Conservation (phyloP, 352 stramenopile species). For the Globisporangium middletonii region DNA sequence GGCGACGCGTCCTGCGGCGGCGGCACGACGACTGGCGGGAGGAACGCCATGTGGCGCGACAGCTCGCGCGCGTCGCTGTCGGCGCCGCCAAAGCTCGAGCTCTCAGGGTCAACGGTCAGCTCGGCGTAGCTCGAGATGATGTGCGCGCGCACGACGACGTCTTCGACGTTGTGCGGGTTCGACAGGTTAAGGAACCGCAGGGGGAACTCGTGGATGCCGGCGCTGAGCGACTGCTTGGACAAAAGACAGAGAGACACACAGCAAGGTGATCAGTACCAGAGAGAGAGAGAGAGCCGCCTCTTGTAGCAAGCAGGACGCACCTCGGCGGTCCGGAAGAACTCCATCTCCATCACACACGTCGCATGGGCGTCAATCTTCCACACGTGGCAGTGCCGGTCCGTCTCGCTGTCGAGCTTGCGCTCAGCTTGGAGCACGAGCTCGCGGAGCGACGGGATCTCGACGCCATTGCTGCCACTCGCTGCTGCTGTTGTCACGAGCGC, state of each 20-base stretch:
- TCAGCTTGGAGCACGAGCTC: slow-evolving; percentile 37
- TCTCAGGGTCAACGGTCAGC: slow-evolving; percentile 72
- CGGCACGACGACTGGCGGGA: slow-evolving; percentile 70
- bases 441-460: slow-evolving; percentile 29
- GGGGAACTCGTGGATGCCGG: slow-evolving; percentile 53
- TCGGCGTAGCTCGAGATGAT: slow-evolving; percentile 86
- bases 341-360: slow-evolving; percentile 56
- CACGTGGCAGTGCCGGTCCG: slow-evolving; percentile 15
- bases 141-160: slow-evolving; percentile 48
- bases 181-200: slow-evolving; percentile 69
- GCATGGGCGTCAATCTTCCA: slow-evolving; percentile 48
- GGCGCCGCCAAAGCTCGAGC: slow-evolving; percentile 36
- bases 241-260: slow-evolving; percentile 9
- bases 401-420: slow-evolving; percentile 7
- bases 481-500: neutral
- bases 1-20: slow-evolving; percentile 41
- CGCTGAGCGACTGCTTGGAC: slow-evolving; percentile 28
- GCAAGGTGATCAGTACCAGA: neutral
- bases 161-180: slow-evolving; percentile 79
- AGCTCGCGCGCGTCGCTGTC: slow-evolving; percentile 7
- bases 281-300: neutral
- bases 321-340: slow-evolving; percentile 56
- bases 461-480: neutral
- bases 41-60: slow-evolving; percentile 47
- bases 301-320: slow-evolving; percentile 21